Evolutionary conservation across 2,329 filamentous ascomycete genomes (phyloP).

Genomic region (Diaporthe ilicicola): DNA sequence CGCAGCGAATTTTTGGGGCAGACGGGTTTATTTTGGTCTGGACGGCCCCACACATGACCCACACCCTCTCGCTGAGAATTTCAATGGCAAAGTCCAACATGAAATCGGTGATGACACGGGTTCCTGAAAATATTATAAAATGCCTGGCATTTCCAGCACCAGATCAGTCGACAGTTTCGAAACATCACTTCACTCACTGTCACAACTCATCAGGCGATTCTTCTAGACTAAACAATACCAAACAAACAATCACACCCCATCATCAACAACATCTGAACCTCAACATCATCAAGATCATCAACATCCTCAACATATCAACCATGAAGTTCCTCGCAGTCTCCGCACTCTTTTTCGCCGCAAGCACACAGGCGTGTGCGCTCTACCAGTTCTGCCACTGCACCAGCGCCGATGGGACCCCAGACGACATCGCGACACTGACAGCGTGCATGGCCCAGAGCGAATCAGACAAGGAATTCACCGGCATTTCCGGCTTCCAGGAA

Average conservation of each 20-base stretch:
- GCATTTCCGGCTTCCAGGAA: not conserved
- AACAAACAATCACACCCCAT: not conserved
- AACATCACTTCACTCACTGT: not conserved
- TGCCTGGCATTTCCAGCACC: not conserved
- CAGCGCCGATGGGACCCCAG: not conserved
- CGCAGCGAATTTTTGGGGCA: not conserved
- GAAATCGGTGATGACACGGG: not conserved
- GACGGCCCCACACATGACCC: not conserved
- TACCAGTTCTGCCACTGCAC: not conserved
- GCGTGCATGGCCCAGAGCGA: not conserved
- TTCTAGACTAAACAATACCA: not conserved
- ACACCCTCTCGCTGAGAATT: not conserved
- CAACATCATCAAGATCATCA: too few relatives aligned
- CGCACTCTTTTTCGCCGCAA: not conserved
- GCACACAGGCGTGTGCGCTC: not conserved
- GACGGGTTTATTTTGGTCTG: not conserved
- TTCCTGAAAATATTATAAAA: not conserved
- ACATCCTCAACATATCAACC: not conserved
- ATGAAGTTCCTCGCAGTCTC: not conserved
- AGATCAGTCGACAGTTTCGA: not conserved
- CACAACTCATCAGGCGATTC: not conserved
- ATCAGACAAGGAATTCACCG: not conserved
- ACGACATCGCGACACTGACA: not conserved
- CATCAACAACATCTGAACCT: too few relatives aligned
- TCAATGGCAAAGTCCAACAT: not conserved